A percentile compares a stretch with the other conserved stretches of the same genome.
These are phyloP conservation scores for Picea sitchensis DNA, from an alignment of 75 land plant genomes.

Conservation along the genomic window DNA sequence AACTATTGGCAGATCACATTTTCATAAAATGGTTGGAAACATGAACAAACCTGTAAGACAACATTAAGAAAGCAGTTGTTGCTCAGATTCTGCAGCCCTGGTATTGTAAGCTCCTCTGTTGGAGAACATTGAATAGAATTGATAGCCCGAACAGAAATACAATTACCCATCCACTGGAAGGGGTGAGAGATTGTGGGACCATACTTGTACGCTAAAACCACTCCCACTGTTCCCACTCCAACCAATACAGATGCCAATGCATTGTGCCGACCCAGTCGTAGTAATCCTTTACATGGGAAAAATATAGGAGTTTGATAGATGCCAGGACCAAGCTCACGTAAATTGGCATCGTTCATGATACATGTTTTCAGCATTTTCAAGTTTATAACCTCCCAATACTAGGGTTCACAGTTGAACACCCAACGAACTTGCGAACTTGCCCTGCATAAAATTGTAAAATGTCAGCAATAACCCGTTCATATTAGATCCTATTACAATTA, in stretches of 20 bases:
- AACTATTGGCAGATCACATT: not conserved
- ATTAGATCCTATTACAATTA: not conserved
- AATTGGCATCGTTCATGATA: not conserved
- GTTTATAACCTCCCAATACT: not conserved
- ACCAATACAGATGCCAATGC: constrained; percentile 2
- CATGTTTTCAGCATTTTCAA: constrained; percentile 7
- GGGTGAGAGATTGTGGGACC: constrained; percentile 2
- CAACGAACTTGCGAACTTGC: not conserved
- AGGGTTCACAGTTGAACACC: not conserved
- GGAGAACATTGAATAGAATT: constrained; percentile 2
- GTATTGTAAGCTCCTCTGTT: constrained; percentile 28
- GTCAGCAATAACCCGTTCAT: not conserved
- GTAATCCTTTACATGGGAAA: not conserved
- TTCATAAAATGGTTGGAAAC: not conserved
- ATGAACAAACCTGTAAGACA: constrained; percentile 67
- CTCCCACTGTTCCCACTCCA: constrained; percentile 8
- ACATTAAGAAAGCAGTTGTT: constrained; percentile 94
- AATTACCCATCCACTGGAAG: not conserved
- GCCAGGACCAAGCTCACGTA: not conserved
- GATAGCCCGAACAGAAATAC: not conserved
- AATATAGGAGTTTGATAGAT: not conserved
- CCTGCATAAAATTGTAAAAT: not conserved
- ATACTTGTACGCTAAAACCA: constrained; percentile 8
- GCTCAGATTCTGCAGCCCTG: constrained; percentile 79
- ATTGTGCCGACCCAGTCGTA: not conserved